Percentiles rank a stretch among this genome's conserved stretches.
Evolutionary conservation across 2,329 filamentous ascomycete species (phyloP).

Genomic region (Falciphora oryzae): DNA sequence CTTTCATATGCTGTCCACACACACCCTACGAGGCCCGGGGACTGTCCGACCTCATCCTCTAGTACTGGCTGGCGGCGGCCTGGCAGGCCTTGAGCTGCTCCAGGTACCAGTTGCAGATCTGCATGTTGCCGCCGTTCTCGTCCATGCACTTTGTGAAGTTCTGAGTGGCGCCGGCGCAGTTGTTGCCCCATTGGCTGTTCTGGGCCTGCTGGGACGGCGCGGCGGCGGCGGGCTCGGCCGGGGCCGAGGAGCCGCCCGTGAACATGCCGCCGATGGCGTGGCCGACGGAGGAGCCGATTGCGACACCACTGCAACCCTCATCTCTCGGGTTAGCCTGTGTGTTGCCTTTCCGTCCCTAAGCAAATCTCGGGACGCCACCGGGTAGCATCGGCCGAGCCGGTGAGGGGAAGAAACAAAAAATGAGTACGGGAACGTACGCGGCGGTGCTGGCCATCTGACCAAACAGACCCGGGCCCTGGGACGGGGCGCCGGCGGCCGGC

Average conservation of each 20-base stretch:
- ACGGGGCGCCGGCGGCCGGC: slow-evolving; percentile 41
- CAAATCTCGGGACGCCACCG: neutral
- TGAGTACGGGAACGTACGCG: slow-evolving; percentile 61
- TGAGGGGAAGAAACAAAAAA: neutral
- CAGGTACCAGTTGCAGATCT: slow-evolving; percentile 96
- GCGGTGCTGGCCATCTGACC: slow-evolving; percentile 97
- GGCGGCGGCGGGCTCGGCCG: slow-evolving; percentile 41
- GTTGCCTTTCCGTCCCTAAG: neutral
- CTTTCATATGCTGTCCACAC: no score
- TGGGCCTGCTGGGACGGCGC: slow-evolving; percentile 46
- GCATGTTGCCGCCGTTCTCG: slow-evolving; percentile 87
- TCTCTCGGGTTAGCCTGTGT: no score
- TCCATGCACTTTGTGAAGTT: slow-evolving; percentile 96
- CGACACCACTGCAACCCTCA: slow-evolving; percentile 68
- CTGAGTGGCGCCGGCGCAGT: slow-evolving; percentile 74
- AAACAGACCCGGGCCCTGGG: slow-evolving; percentile 77
- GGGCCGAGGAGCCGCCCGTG: slow-evolving; percentile 61
- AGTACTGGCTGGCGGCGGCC: slow-evolving; percentile 68
- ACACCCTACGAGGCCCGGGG: no score
- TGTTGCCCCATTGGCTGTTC: slow-evolving; percentile 52
- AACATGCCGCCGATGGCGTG: slow-evolving; percentile 91
- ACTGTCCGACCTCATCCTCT: slow-evolving; percentile 21
- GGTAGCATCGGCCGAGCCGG: neutral
- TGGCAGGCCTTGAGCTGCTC: slow-evolving; percentile 94
- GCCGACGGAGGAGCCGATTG: slow-evolving; percentile 90